Evolutionary conservation across 345 rosid genomes (phyloP), one percentile per base, ranked within the genome.

Genomic region (Melaleuca quinquenervia): DNA sequence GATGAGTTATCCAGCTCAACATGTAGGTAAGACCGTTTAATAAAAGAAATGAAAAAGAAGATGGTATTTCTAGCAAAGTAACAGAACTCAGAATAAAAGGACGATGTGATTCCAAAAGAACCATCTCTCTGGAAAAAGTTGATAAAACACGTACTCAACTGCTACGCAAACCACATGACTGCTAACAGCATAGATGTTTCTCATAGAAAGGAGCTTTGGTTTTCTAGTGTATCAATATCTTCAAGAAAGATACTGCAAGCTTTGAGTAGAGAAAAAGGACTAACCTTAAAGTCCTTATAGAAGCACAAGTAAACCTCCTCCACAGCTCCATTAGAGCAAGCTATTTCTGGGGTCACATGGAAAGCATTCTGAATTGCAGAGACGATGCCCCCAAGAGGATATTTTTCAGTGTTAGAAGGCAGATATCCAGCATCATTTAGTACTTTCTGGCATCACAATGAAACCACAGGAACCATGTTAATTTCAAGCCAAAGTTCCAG

Each of bases 281-380:
- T 83, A 60, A 97, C 99, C 97, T 92, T 87, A 89, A 97, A 95
- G 91, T 95, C 93, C 88, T 97, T 97, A 41, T 93, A 92, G 92
- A 97, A 95, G 93, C 99, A 97, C 84, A 97, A 87, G 83, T 90
- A 93, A 55, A 97, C 88, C 90, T 97, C 98, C 91, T 93, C 89
- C 52, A 97, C 86, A 74, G 93, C 96, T 60, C 89, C 95, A 74
- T 86, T 94, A 75, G 94, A 92, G 92, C 99, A 97, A 84, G 84
- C 84, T 84, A 97, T 83, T 87, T 87, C 87, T 6, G 99, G 98
- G 83, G 89, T 96, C 84, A 94, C 87, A 86, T 91, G 98, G 92
- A 92, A 95, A 87, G 98, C 96, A 90, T 93, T 95, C 92, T 95
- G 94, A 89, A 97, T 94, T 62, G 97, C 96, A 90, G 98, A 90